Base-by-base conservation (phyloP, 1,139 yeast species). In the Magnusiomyces fungicola region DNA sequence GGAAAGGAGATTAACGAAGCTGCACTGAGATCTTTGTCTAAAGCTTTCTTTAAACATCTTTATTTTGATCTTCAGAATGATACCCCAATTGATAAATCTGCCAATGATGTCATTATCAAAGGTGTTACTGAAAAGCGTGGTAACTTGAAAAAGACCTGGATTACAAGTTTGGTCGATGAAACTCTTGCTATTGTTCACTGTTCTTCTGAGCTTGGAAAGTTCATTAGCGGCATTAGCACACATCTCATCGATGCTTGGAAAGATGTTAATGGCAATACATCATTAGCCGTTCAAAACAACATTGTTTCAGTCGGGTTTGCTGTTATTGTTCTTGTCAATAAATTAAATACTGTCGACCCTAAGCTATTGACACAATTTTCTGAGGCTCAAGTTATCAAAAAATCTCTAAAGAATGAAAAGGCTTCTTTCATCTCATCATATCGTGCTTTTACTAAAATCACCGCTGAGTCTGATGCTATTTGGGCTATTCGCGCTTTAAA, bases 1-100 rank as follows among this genome's bases (percentile, higher is more conserved):
- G 57, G 76, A 1, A 89, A 87, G 59, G 97, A 90, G 60, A 78
- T 80, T 48, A 87, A 88, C 57, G 97, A 92, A 62, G 40, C 58
- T 1, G 79, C 87, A 0, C 70, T 88, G 46, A 55, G 68, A 1
- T 68, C 71, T 4, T 69, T 80, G 54, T 68, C 83, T n/a, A 64
- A 68, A n/a, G 71, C 80, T 0, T 76, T 77, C 54, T 72, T 75
- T 46, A 57, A 58, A 24, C 81, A 76, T 56, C 68, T 73, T 36
- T 62, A 71, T 24, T 56, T 50, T 50, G 49, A 45, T 37, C 56
- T 59, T 16, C 49, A 34, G 6, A 45, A 45, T 27, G 55, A 50
- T n/a, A 48, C 45, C 24, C 44, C 48, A 3, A 48, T 50, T 2
- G 61, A 58, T 12, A 56, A 57, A 30, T 40, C 55, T 2, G 54